Base-by-base conservation (phyloP, 805 yeast genomes). In the Priceomyces fermenticarens region DNA sequence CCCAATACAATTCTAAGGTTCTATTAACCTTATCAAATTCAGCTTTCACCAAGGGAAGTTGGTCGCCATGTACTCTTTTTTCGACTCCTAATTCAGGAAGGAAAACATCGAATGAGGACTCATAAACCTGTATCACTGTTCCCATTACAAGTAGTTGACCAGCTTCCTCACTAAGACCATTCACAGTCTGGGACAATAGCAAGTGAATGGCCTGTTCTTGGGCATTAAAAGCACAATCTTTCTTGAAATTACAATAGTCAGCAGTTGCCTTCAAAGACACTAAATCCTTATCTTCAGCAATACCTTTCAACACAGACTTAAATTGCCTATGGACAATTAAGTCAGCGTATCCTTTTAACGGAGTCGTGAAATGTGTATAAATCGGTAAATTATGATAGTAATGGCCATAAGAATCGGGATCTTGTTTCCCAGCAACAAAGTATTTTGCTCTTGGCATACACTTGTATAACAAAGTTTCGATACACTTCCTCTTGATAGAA, bases 61-160 rank as follows among this genome's bases (percentile, higher is more conserved):
- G 98, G 64, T 93, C 99, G 20, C 98, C 97, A 57, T 93, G 99
- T 15, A 90, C 97, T 55, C 97, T 76, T 63, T 90, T 90, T 59
- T 90, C 97, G 52, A 90, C 85, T 33, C 97, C 97, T 66, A 89
- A 85, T 49, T 88, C 96, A 2, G 97, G 96, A 46, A 90, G 72
- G 49, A 85, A 79, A 3, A 90, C 91, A 61, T 93, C 99, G 66
- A 93, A 93, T 2, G 98, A 88, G 1, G 96, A 87, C 63, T 93
- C 98, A 60, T 91, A 90, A 8, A 91, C 97, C 61, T 89, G 97
- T 17, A 88, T 65, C 12, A 91, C 93, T 11, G 88, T 80, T 11
- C 95, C 97, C 78, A 83, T 81, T 30, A 89, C 81, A 47, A 91
- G 72, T 38, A 88, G 60, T 60, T 88, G 96, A 2, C 96, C 96